A percentile compares a stretch with the other conserved stretches of the same genome.
These are phyloP conservation scores for Fusarium oxysporum DNA, from an alignment of 2,329 filamentous ascomycete genomes.

Conservation along the genomic window DNA sequence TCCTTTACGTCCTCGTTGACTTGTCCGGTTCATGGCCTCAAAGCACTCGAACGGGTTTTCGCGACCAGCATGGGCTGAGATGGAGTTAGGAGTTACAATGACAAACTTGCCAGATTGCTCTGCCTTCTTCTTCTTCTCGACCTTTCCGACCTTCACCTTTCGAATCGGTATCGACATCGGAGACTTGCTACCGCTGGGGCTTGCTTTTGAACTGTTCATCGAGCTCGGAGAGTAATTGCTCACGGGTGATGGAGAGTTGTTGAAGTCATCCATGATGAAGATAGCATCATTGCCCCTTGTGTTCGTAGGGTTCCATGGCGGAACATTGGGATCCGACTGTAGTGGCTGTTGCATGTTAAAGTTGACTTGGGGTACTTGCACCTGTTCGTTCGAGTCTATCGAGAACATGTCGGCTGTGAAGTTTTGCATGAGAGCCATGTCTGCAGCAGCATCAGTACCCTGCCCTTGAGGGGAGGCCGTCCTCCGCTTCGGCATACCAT, in stretches of 20 bases:
- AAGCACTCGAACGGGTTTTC: slow-evolving; percentile 67
- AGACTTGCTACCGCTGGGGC: slow-evolving; percentile 40
- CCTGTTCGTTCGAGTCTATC: slow-evolving; percentile 34
- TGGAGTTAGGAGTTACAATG: slow-evolving; percentile 66
- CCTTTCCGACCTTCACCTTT: slow-evolving; percentile 57
- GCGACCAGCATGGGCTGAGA: slow-evolving; percentile 62
- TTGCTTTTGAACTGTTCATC: slow-evolving; percentile 45
- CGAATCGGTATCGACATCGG: slow-evolving; percentile 53
- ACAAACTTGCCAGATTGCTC: slow-evolving; percentile 61
- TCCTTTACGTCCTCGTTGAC: slow-evolving; percentile 67
- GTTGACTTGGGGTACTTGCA: slow-evolving; percentile 47
- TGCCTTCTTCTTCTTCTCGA: slow-evolving; percentile 59
- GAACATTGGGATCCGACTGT: slow-evolving; percentile 52
- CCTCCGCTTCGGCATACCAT: slow-evolving; percentile 39
- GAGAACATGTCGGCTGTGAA: slow-evolving; percentile 50
- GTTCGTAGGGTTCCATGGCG: slow-evolving; percentile 58
- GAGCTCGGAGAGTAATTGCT: slow-evolving; percentile 48
- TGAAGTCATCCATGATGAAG: slow-evolving; percentile 55
- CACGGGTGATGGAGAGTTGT: slow-evolving; percentile 50
- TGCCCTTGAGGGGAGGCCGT: slow-evolving; percentile 17
- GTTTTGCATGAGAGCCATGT: slow-evolving; percentile 48
- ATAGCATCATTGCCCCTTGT: slow-evolving; percentile 47
- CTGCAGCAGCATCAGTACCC: slow-evolving; percentile 42
- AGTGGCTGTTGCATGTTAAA: slow-evolving; percentile 54
- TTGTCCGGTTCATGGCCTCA: slow-evolving; percentile 61